phyloP scores from a whole-genome alignment of 257 asterid species.

The Rhazya stricta region DNA sequence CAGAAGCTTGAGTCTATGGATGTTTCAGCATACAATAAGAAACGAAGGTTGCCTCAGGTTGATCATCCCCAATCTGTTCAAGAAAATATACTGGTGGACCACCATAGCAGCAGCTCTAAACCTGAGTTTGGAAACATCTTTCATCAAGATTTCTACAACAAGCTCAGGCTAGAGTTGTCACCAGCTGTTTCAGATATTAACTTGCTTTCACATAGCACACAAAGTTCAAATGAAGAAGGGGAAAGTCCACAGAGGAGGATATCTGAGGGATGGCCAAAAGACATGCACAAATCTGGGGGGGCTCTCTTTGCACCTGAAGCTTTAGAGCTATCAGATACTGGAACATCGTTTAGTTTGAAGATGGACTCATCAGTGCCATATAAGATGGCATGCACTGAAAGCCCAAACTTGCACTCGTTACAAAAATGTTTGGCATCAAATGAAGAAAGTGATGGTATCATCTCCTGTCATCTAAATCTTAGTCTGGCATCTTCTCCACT shows the following conservation, averaged over 20 bases:
- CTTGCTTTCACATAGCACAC: slow-evolving; percentile 69
- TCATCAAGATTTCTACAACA: slow-evolving; percentile 51
- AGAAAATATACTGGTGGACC: slow-evolving; percentile 43
- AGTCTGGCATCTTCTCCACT: slow-evolving; percentile 67
- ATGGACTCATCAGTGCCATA: slow-evolving; percentile 48
- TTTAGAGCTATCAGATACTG: slow-evolving; percentile 76
- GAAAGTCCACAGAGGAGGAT: slow-evolving; percentile 45
- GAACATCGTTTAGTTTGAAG: slow-evolving; percentile 53
- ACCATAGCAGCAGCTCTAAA: slow-evolving; percentile 50
- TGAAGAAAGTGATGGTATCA: slow-evolving; percentile 52
- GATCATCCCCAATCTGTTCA: slow-evolving; percentile 41
- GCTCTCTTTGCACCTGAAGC: slow-evolving; percentile 43
- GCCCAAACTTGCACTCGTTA: slow-evolving; percentile 41
- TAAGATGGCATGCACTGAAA: slow-evolving; percentile 30
- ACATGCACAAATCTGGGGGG: slow-evolving; percentile 37
- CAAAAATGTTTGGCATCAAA: slow-evolving; percentile 34
- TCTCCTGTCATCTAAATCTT: slow-evolving; percentile 76
- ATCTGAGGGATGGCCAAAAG: slow-evolving; percentile 46
- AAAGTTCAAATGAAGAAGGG: slow-evolving; percentile 75
- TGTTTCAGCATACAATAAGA: slow-evolving; percentile 69
- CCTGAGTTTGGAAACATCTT: slow-evolving; percentile 40
- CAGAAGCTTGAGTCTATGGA: slow-evolving; percentile 81
- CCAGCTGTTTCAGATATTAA: slow-evolving; percentile 69
- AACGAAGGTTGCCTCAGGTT: slow-evolving; percentile 70
- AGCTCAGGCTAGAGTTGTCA: slow-evolving; percentile 75